phyloP scores from a whole-genome alignment of 768 basidiomycete genomes.

The Sporobolomyces phaffii region DNA sequence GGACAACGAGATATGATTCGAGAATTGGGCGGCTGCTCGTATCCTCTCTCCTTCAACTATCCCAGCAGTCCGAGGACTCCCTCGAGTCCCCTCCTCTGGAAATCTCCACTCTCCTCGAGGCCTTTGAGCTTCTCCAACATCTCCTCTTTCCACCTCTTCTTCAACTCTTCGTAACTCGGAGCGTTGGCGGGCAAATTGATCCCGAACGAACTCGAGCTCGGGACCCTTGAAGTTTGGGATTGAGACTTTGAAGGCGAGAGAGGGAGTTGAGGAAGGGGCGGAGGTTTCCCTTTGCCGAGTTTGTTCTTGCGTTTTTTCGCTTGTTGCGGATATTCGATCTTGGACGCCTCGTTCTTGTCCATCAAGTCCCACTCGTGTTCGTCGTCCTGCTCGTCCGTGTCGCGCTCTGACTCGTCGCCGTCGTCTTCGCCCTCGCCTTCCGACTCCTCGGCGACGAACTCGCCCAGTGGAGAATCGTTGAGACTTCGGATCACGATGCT shows the following conservation, averaged over 20 bases:
- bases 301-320: background rate
- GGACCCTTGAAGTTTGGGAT: background rate
- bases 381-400: background rate
- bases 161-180: slow-evolving; percentile 4
- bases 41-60: too few relatives aligned
- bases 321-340: background rate
- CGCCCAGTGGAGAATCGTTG: slow-evolving; percentile 22
- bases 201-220: slow-evolving; percentile 10
- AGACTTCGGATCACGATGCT: slow-evolving; percentile 20
- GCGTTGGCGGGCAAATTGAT: background rate
- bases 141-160: background rate
- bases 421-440: slow-evolving; percentile 7
- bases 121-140: slow-evolving; percentile 11
- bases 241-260: background rate
- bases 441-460: slow-evolving; percentile 21
- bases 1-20: too few relatives aligned
- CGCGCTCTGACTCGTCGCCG: background rate
- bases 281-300: slow-evolving; percentile 7
- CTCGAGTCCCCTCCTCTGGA: background rate
- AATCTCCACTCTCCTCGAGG: background rate
- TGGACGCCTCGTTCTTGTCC: slow-evolving; percentile 9
- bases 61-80: background rate
- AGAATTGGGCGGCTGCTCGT: too few relatives aligned
- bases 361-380: slow-evolving; percentile 19
- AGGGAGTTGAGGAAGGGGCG: background rate